Conservation (phyloP, 2,329 filamentous ascomycete species). For the Ceratocystis huliohia region DNA sequence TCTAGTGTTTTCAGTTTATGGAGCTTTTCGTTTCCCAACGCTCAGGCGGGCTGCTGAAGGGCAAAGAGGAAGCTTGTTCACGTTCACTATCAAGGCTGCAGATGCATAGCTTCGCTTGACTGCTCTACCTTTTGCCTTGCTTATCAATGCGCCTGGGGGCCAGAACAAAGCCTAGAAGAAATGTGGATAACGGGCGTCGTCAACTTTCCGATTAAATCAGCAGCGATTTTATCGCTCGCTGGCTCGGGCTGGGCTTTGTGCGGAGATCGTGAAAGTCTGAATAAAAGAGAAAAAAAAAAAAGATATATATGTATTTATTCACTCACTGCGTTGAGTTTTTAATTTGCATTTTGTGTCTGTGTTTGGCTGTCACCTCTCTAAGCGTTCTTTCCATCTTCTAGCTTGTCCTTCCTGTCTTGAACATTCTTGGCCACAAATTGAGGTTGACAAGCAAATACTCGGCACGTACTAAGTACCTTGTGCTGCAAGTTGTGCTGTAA, state of each 20-base stretch:
- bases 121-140: background rate
- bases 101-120: background rate
- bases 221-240: background rate
- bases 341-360: background rate
- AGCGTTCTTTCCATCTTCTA: background rate
- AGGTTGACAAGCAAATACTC: background rate
- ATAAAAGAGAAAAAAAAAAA: background rate
- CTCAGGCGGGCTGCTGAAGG: background rate
- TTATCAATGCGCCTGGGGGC: background rate
- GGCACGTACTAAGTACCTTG: background rate
- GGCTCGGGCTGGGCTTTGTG: background rate
- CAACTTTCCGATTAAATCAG: background rate
- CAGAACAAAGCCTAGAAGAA: background rate
- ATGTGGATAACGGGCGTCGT: background rate
- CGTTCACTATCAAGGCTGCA: background rate
- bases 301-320: background rate
- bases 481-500: background rate
- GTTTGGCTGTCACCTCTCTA: background rate
- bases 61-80: background rate
- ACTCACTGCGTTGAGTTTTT: background rate
- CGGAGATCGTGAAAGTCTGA: background rate
- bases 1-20: too few relatives aligned
- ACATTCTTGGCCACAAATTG: background rate
- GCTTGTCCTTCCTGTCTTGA: background rate
- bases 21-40: background rate